phyloP scores from a whole-genome alignment of 148 eudicot genomes.

The Cornus controversa region DNA sequence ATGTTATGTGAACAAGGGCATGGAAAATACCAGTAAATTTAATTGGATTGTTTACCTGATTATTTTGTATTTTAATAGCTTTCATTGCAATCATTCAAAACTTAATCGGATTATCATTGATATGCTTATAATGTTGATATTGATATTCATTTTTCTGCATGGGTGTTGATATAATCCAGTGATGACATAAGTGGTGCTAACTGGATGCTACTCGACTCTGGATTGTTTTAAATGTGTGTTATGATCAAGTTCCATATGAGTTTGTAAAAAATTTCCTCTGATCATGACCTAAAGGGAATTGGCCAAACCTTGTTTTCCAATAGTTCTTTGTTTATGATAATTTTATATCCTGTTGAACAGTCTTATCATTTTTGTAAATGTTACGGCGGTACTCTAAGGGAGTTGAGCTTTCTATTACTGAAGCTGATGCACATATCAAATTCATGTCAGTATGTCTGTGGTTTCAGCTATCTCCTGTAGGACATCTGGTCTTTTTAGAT shows the following conservation, averaged over 20 bases:
- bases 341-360: too few species aligned
- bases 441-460: too few species aligned
- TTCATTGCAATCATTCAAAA: background rate
- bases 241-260: background rate
- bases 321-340: too few species aligned
- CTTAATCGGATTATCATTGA: background rate
- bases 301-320: too few species aligned
- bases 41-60: background rate
- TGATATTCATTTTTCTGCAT: background rate
- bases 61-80: background rate
- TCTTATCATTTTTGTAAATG: too few species aligned
- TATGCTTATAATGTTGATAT: background rate
- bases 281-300: background rate
- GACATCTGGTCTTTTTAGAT: too few species aligned
- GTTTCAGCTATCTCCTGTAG: background rate
- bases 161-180: background rate
- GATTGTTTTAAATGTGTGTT: background rate
- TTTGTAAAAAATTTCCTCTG: background rate
- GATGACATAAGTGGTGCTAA: background rate
- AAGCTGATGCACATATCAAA: too few species aligned
- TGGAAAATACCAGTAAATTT: background rate
- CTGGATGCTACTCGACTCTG: background rate
- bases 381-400: too few species aligned
- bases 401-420: too few species aligned
- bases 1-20: background rate